A percentile compares a stretch with the other conserved stretches of the same genome.
Conservation (phyloP, 345 rosid species). For the Microcos paniculata region DNA sequence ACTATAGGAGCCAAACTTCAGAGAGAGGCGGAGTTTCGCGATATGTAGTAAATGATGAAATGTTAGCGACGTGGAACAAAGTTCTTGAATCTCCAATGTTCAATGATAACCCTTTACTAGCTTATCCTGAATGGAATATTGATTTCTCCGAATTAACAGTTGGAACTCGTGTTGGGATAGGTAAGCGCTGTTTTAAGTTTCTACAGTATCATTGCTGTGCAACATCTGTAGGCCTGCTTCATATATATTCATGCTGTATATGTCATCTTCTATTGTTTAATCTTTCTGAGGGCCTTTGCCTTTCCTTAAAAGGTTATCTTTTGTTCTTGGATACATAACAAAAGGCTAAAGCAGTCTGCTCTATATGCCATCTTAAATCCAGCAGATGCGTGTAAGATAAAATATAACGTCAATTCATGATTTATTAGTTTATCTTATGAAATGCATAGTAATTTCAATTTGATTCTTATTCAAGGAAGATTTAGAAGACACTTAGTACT, state of each 20-base stretch:
- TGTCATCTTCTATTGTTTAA: background rate
- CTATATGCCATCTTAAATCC: background rate
- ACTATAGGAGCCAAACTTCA: constrained; percentile 58
- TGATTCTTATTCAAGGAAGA: background rate
- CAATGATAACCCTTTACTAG: constrained; percentile 65
- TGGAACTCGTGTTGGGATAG: constrained; percentile 97
- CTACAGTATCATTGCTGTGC: background rate
- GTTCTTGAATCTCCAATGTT: constrained; percentile 86
- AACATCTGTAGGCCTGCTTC: background rate
- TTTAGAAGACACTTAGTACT: background rate
- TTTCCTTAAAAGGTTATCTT: background rate
- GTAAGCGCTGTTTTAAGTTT: constrained; percentile 38
- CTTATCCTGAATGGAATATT: constrained; percentile 91
- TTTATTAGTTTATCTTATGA: background rate
- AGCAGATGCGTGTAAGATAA: background rate
- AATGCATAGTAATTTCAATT: background rate
- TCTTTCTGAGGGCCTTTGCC: background rate
- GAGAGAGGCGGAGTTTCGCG: constrained; percentile 54
- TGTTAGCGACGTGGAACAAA: constrained; percentile 72
- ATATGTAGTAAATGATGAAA: constrained; percentile 40
- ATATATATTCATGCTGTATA: background rate
- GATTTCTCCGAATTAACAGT: constrained; percentile 90
- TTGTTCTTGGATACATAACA: background rate
- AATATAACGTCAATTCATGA: background rate
- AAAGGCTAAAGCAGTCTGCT: background rate